These are phyloP conservation scores for Cyberlindnera nakhonratchasimensis DNA, from an alignment of 805 yeast genomes.

Conservation along the genomic window DNA sequence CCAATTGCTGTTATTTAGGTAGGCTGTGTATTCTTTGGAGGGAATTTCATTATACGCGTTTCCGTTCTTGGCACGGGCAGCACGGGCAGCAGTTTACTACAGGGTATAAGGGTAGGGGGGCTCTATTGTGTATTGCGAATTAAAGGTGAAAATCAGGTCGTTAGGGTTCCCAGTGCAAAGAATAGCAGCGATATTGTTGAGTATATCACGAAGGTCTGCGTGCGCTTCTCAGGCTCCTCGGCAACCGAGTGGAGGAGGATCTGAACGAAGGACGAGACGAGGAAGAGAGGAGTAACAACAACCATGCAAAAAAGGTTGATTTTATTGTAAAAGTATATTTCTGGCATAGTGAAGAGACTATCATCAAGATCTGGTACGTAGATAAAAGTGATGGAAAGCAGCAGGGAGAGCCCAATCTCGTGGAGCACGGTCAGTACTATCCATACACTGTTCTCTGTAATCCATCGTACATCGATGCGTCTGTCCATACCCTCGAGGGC, in stretches of 20 bases:
- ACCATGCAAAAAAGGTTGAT: conserved; percentile 29
- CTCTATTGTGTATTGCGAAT: too few species aligned
- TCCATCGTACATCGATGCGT: conserved; percentile 12
- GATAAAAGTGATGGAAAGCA: conserved; percentile 38
- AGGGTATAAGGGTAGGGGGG: too few species aligned
- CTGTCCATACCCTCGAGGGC: conserved; percentile 3
- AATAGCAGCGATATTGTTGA: conserved; percentile 14
- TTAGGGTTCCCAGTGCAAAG: conserved; percentile 24
- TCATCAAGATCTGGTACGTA: conserved; percentile 36
- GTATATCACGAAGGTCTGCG: conserved; percentile 4
- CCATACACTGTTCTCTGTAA: conserved; percentile 17
- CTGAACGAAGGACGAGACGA: conserved; percentile 14
- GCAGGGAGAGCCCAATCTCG: conserved; percentile 34
- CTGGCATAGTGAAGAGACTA: conserved; percentile 29
- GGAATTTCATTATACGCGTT: too few species aligned
- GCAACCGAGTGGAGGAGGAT: conserved; percentile 13
- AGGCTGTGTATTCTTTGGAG: too few species aligned
- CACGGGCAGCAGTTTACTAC: too few species aligned
- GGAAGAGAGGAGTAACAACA: conserved; percentile 32
- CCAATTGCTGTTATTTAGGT: too few species aligned
- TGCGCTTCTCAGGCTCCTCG: conserved; percentile 6
- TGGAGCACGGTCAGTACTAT: conserved; percentile 18
- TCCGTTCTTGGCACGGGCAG: too few species aligned
- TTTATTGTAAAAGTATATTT: conserved; percentile 33
- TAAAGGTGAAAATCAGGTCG: conserved; percentile 3